Percentiles rank a stretch among this genome's conserved stretches.
Conservation (phyloP, 2,329 filamentous ascomycete genomes). For the Dactylellina drechsleri region DNA sequence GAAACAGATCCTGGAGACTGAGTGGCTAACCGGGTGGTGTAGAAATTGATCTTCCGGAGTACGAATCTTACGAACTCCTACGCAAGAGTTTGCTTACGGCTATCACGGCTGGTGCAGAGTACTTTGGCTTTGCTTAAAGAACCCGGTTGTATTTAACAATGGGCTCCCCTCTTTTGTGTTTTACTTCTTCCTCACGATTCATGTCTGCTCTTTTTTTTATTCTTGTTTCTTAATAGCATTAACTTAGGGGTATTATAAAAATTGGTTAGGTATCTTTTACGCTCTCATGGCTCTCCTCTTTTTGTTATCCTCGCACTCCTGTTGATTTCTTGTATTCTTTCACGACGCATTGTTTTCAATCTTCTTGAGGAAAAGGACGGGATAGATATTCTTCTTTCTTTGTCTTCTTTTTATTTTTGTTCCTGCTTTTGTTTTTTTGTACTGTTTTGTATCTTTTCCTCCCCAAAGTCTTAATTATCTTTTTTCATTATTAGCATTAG, state of each 20-base stretch:
- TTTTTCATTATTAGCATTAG: conserved; percentile 25
- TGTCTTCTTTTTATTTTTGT: conserved; percentile 21
- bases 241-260: conserved; percentile 54
- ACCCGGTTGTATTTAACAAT: conserved; percentile 12
- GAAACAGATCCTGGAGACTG: conserved; percentile 9
- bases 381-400: conserved; percentile 47
- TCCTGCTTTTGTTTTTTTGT: conserved; percentile 7
- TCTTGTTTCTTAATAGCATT: conserved; percentile 39
- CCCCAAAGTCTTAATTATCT: background rate
- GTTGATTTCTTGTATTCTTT: conserved; percentile 11
- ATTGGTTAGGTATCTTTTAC: conserved; percentile 37
- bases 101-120: conserved; percentile 97
- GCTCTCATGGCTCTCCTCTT: conserved; percentile 14
- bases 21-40: conserved; percentile 60
- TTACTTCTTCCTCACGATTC: conserved; percentile 16
- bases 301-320: conserved; percentile 11
- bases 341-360: conserved; percentile 45
- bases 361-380: conserved; percentile 55
- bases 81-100: conserved; percentile 90
- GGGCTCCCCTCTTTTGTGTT: background rate
- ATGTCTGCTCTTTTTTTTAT: conserved; percentile 6
- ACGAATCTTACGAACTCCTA: conserved; percentile 92
- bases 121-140: conserved; percentile 90
- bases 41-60: conserved; percentile 96
- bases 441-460: conserved; percentile 11